These are phyloP conservation scores for Tolypocladium endophyticum DNA, from an alignment of 2,329 filamentous ascomycete genomes.

Conservation along the genomic window DNA sequence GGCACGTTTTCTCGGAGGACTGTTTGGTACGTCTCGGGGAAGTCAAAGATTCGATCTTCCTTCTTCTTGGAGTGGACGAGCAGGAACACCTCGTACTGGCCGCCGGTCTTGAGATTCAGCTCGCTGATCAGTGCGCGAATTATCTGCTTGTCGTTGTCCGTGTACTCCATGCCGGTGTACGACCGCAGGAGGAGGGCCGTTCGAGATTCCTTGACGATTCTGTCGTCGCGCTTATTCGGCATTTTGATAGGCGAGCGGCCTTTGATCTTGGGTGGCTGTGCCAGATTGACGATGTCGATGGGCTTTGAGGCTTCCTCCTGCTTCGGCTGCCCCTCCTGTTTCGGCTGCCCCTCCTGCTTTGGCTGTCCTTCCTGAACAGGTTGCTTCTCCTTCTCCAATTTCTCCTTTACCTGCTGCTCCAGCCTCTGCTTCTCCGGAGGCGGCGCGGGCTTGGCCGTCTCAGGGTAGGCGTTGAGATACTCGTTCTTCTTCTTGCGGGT, in stretches of 20 bases:
- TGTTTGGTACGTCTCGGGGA: conserved; percentile 45
- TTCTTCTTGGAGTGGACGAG: conserved; percentile 68
- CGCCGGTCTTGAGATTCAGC: conserved; percentile 62
- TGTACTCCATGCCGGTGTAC: conserved; percentile 66
- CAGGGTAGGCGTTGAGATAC: conserved; percentile 30
- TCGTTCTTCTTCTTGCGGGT: conserved; percentile 29
- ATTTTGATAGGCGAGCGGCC: conserved; percentile 5
- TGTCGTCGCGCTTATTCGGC: conserved; percentile 6
- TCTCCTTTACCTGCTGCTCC: conserved; percentile 2
- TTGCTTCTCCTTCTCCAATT: background rate
- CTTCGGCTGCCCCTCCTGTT: background rate
- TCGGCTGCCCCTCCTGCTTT: background rate
- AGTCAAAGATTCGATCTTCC: conserved; percentile 46
- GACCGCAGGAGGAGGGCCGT: conserved; percentile 69
- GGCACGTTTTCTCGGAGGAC: conserved; percentile 55
- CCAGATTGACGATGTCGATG: background rate
- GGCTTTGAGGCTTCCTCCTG: background rate
- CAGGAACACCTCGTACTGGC: conserved; percentile 71
- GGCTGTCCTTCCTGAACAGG: background rate
- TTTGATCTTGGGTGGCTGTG: conserved; percentile 4
- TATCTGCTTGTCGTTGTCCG: conserved; percentile 67
- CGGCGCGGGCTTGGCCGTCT: conserved; percentile 12
- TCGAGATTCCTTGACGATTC: conserved; percentile 33
- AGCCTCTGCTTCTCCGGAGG: conserved; percentile 5
- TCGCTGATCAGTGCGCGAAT: conserved; percentile 73